phyloP scores from a whole-genome alignment of 495 filamentous ascomycete species.

The Halenospora varia region DNA sequence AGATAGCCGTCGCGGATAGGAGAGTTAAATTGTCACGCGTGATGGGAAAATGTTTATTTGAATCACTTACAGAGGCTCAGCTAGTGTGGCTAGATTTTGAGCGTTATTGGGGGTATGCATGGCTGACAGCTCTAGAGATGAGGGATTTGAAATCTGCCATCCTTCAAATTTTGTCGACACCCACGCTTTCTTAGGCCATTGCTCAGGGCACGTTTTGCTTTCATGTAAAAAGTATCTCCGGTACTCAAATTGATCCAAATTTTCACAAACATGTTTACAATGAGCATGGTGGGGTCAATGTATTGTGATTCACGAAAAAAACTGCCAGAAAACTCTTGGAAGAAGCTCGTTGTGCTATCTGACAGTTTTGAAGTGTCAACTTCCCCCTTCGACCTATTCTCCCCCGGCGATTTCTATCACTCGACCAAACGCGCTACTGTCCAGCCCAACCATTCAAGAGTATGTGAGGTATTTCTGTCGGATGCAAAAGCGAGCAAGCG shows the following conservation, averaged over 20 bases:
- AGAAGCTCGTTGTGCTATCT: constrained; percentile 29
- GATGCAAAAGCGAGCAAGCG: constrained; percentile 31
- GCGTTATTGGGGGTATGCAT: background rate
- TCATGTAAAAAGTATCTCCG: background rate
- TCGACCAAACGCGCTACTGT: constrained; percentile 43
- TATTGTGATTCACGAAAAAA: constrained; percentile 6
- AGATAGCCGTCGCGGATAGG: background rate
- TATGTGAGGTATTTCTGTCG: constrained; percentile 43
- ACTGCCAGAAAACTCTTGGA: constrained; percentile 21
- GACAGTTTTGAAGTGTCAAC: constrained; percentile 39
- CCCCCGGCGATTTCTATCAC: constrained; percentile 47
- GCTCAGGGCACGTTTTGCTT: background rate
- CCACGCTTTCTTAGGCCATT: background rate
- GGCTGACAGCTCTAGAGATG: background rate
- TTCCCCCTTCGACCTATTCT: constrained; percentile 36
- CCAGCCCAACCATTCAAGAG: constrained; percentile 41
- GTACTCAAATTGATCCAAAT: background rate
- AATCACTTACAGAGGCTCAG: background rate
- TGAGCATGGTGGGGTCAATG: background rate
- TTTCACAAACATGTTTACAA: background rate
- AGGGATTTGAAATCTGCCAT: background rate
- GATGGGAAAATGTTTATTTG: constrained; percentile 1
- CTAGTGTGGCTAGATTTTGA: background rate
- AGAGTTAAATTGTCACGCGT: background rate
- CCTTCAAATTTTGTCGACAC: background rate